Evolutionary conservation across 169 alveolate species (phyloP).

Genomic region (Toxoplasma gondii): DNA sequence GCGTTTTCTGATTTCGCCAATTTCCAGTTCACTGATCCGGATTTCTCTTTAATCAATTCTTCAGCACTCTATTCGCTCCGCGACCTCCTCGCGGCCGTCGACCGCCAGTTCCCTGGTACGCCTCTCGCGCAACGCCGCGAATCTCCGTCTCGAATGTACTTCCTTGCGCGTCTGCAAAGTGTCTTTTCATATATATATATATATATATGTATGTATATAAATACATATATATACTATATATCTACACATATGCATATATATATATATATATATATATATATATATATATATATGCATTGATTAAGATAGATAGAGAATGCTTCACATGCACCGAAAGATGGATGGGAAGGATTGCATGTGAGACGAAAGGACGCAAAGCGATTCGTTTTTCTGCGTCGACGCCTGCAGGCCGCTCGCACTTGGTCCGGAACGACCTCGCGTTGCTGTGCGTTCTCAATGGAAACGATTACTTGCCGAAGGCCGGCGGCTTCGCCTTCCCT

Average conservation of each 20-base stretch:
- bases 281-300: not conserved
- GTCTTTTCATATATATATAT: no score
- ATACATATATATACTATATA: not conserved
- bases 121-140: not conserved
- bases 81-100: constrained; percentile 32
- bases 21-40: no score
- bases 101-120: constrained; percentile 49
- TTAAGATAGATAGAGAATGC: not conserved
- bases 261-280: not conserved
- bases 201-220: no score
- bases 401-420: constrained; percentile 58
- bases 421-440: constrained; percentile 68
- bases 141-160: not conserved
- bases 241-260: no score
- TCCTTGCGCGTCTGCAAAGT: no score
- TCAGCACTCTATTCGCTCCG: constrained; percentile 54
- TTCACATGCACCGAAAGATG: not conserved
- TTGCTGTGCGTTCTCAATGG: constrained; percentile 74
- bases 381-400: not conserved
- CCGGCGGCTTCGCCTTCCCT: constrained; percentile 72
- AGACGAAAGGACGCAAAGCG: not conserved
- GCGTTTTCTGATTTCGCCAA: no score
- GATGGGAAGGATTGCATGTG: no score
- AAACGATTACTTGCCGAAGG: constrained; percentile 76
- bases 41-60: no score